Evolutionary conservation across 371 early-diverging fungal genomes (phyloP).

Genomic region (Capillidium rhysosporum): DNA sequence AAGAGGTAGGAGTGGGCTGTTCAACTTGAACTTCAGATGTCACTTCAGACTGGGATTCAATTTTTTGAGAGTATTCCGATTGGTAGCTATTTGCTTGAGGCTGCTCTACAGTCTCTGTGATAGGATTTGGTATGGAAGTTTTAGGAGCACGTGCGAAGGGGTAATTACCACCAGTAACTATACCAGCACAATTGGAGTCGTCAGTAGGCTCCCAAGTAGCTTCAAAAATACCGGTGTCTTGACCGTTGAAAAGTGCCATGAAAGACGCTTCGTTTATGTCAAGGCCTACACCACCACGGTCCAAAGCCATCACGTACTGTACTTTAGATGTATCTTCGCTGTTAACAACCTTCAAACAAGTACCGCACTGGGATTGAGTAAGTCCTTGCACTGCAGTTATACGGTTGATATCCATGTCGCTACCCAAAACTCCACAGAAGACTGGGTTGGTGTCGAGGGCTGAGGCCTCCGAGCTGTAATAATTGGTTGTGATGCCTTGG

Average conservation of each 20-base stretch:
- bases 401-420: conserved; percentile 19
- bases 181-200: conserved; percentile 10
- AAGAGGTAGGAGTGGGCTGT: too few relatives aligned
- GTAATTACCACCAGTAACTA: background rate
- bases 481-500: background rate
- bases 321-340: conserved; percentile 12
- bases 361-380: conserved; percentile 19
- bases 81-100: too few relatives aligned
- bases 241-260: conserved; percentile 11
- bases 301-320: conserved; percentile 27
- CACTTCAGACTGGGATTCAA: too few relatives aligned
- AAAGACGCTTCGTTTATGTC: conserved; percentile 20
- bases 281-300: conserved; percentile 25
- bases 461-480: background rate
- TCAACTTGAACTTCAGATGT: too few relatives aligned
- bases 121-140: too few relatives aligned
- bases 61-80: too few relatives aligned
- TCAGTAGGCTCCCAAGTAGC: conserved; percentile 15
- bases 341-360: conserved; percentile 22
- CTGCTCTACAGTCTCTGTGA: too few relatives aligned
- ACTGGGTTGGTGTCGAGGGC: conserved; percentile 13
- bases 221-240: conserved; percentile 12
- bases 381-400: conserved; percentile 28
- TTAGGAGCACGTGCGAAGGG: too few relatives aligned
- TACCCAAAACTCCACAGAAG: conserved; percentile 26